These are phyloP conservation scores for Elsinoe necatrix DNA, from an alignment of 2,329 filamentous ascomycete genomes.

Conservation along the genomic window DNA sequence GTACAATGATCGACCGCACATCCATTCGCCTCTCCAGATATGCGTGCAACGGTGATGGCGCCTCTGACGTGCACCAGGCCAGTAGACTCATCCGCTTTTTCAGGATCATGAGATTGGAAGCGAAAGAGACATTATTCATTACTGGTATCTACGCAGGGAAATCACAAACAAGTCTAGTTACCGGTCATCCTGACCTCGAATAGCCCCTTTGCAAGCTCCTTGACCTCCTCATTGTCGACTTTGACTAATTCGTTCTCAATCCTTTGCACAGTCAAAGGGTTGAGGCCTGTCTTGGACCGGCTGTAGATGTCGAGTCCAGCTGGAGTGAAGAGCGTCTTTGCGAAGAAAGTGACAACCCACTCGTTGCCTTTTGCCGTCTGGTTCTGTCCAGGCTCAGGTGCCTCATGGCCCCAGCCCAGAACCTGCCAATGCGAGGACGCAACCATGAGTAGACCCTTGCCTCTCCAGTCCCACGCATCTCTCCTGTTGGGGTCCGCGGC, in stretches of 20 bases:
- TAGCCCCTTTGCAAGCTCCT: slow-evolving; percentile 43
- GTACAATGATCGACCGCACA: not conserved
- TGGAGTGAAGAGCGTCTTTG: slow-evolving; percentile 72
- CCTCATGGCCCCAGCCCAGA: slow-evolving; percentile 60
- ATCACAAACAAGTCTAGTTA: not conserved
- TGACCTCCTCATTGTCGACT: slow-evolving; percentile 45
- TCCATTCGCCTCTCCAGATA: not conserved
- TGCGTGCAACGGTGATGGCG: not conserved
- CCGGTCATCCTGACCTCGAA: slow-evolving; percentile 39
- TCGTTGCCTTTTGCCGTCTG: slow-evolving; percentile 26
- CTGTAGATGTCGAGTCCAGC: slow-evolving; percentile 75
- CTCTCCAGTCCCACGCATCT: slow-evolving; percentile 64
- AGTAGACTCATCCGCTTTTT: too few relatives aligned
- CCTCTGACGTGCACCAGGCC: too few relatives aligned
- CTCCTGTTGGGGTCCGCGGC: slow-evolving; percentile 29
- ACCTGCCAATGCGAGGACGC: slow-evolving; percentile 74
- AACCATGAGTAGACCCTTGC: slow-evolving; percentile 64
- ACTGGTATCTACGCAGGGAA: not conserved
- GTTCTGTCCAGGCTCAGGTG: slow-evolving; percentile 18
- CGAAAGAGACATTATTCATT: not conserved
- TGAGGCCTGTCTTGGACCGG: slow-evolving; percentile 52
- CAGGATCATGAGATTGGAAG: not conserved
- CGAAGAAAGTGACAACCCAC: slow-evolving; percentile 80
- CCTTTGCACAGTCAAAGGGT: slow-evolving; percentile 46
- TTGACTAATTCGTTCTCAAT: slow-evolving; percentile 49